Conservation (phyloP, 2,329 filamentous ascomycete species). For the Aspergillus brasiliensis region DNA sequence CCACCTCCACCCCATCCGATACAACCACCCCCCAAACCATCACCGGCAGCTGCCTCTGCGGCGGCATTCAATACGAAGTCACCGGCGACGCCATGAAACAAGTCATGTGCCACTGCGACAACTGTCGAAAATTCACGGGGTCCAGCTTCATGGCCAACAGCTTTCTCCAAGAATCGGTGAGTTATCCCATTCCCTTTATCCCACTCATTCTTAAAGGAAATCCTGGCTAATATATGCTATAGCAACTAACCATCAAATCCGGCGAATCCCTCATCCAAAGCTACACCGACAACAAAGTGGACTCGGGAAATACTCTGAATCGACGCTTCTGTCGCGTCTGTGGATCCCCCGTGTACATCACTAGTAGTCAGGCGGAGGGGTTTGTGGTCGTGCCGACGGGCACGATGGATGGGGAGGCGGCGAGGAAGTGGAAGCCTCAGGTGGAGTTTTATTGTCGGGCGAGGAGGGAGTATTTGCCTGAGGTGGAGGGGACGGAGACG, state of each 20-base stretch:
- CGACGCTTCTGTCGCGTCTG: neutral
- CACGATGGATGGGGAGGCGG: neutral
- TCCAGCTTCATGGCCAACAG: slow-evolving; percentile 27
- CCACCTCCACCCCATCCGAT: neutral
- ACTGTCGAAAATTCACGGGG: slow-evolving; percentile 25
- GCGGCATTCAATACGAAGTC: slow-evolving; percentile 21
- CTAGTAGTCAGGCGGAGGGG: neutral
- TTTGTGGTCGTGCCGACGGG: neutral
- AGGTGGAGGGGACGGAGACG: neutral
- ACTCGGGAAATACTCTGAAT: neutral
- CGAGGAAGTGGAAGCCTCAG: neutral
- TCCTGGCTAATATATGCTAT: neutral
- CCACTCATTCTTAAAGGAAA: neutral
- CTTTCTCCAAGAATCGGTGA: slow-evolving; percentile 17
- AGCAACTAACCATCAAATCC: slow-evolving; percentile 16
- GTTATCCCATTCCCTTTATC: neutral
- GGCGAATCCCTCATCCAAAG: neutral
- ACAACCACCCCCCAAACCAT: neutral
- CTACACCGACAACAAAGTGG: neutral
- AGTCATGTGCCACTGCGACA: slow-evolving; percentile 27
- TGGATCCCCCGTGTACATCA: neutral
- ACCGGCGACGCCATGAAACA: slow-evolving; percentile 15
- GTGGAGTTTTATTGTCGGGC: neutral
- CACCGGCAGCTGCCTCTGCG: slow-evolving; percentile 27
- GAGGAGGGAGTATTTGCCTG: neutral